A percentile compares a stretch with the other conserved stretches of the same genome.
Evolutionary conservation across 1,284 basidiomycete genomes (phyloP).

Genomic region (Ustilago xerochloae): DNA sequence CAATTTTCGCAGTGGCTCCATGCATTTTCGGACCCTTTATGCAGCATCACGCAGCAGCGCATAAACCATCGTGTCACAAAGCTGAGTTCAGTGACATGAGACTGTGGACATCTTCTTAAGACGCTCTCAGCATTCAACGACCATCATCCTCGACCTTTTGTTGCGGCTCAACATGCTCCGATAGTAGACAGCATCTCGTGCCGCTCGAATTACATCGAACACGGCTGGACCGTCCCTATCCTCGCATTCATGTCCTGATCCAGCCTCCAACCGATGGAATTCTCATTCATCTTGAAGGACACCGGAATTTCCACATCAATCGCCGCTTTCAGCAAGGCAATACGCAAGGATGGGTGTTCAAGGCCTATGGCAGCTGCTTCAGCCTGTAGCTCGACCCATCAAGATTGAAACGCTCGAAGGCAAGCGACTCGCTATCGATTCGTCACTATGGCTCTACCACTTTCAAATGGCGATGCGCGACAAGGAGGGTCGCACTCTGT

Average conservation of each 20-base stretch:
- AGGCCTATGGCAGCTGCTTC: conserved; percentile 67
- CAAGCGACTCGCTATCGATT: conserved; percentile 78
- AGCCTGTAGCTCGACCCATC: conserved; percentile 67
- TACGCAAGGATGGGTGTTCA: conserved; percentile 63
- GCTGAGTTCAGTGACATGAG: background rate
- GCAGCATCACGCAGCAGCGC: background rate
- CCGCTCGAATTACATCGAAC: background rate
- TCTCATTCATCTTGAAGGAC: background rate
- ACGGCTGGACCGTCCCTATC: background rate
- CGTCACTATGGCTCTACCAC: conserved; percentile 95
- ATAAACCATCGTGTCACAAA: too few relatives aligned
- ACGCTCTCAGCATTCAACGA: background rate
- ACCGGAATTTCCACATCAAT: too few relatives aligned
- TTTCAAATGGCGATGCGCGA: conserved; percentile 91
- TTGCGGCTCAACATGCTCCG: too few relatives aligned
- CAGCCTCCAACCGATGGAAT: background rate
- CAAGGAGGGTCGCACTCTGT: conserved; percentile 88
- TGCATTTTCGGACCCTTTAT: background rate
- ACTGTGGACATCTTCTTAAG: background rate
- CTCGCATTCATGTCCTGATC: background rate
- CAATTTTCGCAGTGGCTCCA: too few relatives aligned
- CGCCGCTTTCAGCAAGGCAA: background rate
- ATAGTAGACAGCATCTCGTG: background rate
- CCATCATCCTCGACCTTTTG: too few relatives aligned
- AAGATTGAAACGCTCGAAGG: conserved; percentile 68